Conservation (phyloP, 345 rosid species). For the Capsella bursapastoris region DNA sequence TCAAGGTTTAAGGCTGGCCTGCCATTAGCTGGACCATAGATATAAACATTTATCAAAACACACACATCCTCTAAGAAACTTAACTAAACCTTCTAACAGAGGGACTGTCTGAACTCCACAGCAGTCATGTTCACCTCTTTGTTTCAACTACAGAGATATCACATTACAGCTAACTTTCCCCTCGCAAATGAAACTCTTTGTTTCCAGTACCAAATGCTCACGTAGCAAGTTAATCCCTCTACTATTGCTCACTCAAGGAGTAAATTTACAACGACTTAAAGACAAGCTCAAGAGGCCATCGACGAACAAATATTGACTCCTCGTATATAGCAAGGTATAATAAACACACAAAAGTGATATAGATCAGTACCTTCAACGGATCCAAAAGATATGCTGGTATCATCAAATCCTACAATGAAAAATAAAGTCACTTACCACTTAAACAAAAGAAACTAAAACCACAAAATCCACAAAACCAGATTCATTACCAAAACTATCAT, state of each 20-base stretch:
- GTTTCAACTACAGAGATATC: conserved; percentile 15
- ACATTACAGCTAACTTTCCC: background rate
- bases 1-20: conserved; percentile 91
- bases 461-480: conserved; percentile 8
- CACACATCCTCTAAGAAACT: conserved; percentile 16
- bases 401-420: conserved; percentile 79
- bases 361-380: conserved; percentile 81
- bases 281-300: conserved; percentile 28
- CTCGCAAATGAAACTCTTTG: conserved; percentile 15
- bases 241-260: conserved; percentile 13
- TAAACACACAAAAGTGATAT: conserved; percentile 26
- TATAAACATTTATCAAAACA: conserved; percentile 22
- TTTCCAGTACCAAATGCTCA: conserved; percentile 30
- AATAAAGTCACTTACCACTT: conserved; percentile 28
- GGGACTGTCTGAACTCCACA: conserved; percentile 1
- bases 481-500: conserved; percentile 23
- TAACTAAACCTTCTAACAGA: conserved; percentile 24
- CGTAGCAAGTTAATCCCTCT: conserved; percentile 2
- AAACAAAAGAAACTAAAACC: conserved; percentile 7
- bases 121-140: conserved; percentile 12
- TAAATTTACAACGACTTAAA: background rate
- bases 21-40: conserved; percentile 66
- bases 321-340: conserved; percentile 19
- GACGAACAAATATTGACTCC: background rate
- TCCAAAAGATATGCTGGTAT: conserved; percentile 81